Evolutionary conservation across 1,139 yeast species (phyloP).

Genomic region (Diutina siamensis): DNA sequence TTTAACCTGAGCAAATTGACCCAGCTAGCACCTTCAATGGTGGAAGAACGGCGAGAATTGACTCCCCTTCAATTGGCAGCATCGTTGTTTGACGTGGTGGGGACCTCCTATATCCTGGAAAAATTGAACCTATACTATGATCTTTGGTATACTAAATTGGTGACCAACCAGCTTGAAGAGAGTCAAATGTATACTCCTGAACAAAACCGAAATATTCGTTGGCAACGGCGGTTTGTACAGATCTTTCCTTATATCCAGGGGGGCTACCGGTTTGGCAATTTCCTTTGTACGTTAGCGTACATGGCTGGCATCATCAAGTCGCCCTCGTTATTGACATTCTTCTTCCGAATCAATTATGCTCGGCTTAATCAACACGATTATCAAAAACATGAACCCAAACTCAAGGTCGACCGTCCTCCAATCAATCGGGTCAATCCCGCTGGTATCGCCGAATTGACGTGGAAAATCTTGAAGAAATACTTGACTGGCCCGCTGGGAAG

Average conservation of each 20-base stretch:
- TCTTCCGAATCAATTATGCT: slow-evolving; percentile 58
- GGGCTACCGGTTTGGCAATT: slow-evolving; percentile 34
- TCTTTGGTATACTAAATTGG: slow-evolving; percentile 44
- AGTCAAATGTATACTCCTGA: slow-evolving; percentile 20
- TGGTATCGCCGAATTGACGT: slow-evolving; percentile 35
- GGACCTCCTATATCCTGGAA: slow-evolving; percentile 57
- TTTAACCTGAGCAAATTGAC: slow-evolving; percentile 25
- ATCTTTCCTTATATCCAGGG: slow-evolving; percentile 52
- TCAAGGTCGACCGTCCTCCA: slow-evolving; percentile 6
- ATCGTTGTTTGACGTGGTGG: slow-evolving; percentile 52
- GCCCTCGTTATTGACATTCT: slow-evolving; percentile 49
- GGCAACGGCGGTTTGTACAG: slow-evolving; percentile 39
- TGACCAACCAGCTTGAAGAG: slow-evolving; percentile 33
- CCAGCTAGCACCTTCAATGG: slow-evolving; percentile 34
- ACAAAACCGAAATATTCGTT: slow-evolving; percentile 18
- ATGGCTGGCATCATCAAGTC: slow-evolving; percentile 59
- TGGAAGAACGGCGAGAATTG: slow-evolving; percentile 46
- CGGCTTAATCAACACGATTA: slow-evolving; percentile 58
- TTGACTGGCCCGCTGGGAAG: slow-evolving; percentile 32
- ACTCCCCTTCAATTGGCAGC: slow-evolving; percentile 43
- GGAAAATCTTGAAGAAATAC: slow-evolving; percentile 18
- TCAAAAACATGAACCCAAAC: slow-evolving; percentile 6
- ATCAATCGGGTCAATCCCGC: slow-evolving; percentile 36
- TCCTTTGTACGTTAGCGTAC: slow-evolving; percentile 54
- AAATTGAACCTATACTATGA: slow-evolving; percentile 62